Evolutionary conservation across 148 eudicot genomes (phyloP), one percentile per base, ranked within the genome.

Genomic region (Polygonum aviculare): DNA sequence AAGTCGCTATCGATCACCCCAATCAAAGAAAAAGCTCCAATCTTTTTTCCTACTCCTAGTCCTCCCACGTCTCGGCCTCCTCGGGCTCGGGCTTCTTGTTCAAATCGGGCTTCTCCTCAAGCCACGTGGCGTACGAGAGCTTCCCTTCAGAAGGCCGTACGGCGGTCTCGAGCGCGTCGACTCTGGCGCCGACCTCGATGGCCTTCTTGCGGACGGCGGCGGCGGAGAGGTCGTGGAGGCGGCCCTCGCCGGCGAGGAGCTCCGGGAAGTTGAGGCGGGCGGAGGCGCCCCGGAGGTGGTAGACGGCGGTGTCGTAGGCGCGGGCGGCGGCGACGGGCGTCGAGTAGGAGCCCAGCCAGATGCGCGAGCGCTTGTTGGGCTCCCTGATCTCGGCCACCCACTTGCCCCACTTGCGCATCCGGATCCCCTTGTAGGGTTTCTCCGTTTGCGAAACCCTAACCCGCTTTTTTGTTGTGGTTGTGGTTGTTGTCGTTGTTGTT

Each of bases 371-470:
- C 74, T 94, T 94, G 82, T 94, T 94, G 0, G 98, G 98, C 60
- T 94, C 97, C 38, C 98, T 44, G 38, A 94, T 94, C 83, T 94
- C 98, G 0, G 98, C 98, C 0, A 94, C 98, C 98, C 98, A 94
- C 75, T 94, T 94, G 0, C 98, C 98, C 98, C 98, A 94, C 89
- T 92, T 94, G 50, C 98, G 81, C 97, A 94, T 92, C 82, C 98
- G 77, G 76, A 94, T 94, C 7, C 97, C 98, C 69, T 88, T 94
- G 84, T 90, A 94, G 0, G 85, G 93, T 78, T 88, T 90, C 75
- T 91, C 87, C 26, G 40, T 77, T 74, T 77, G 81, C 60, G 82
- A 57, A 33, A 75, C 62, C 63, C 62, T 78, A 6, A 77, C 81
- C 57, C 81, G 84, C 84, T 83, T 87, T 80, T 84, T 79, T 55